Conservation (phyloP, 345 rosid species). For the Populus tremula region DNA sequence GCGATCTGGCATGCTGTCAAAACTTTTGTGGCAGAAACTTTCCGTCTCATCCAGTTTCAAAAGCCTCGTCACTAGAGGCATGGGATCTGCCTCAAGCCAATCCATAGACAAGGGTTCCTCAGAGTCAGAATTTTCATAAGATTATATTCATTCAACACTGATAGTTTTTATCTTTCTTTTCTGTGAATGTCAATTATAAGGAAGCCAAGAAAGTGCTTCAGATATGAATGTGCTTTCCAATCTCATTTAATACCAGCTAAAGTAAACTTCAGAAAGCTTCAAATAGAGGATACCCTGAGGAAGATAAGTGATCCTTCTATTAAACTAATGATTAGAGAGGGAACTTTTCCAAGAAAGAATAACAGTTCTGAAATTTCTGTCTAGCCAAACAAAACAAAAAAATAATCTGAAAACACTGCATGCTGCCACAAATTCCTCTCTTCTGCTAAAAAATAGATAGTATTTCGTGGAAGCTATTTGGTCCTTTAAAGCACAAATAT, state of each 20-base stretch:
- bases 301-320: not conserved
- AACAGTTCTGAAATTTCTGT: not conserved
- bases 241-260: not conserved
- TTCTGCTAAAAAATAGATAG: not conserved
- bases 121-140: not conserved
- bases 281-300: not conserved
- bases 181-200: not conserved
- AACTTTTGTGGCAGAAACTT: not conserved
- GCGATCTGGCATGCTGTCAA: not conserved
- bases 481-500: not conserved
- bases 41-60: not conserved
- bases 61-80: not conserved
- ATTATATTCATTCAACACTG: not conserved
- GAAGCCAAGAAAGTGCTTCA: not conserved
- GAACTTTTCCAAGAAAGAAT: no score
- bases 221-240: not conserved
- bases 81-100: not conserved
- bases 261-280: not conserved
- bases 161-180: not conserved
- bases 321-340: not conserved
- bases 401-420: no score
- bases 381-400: not conserved
- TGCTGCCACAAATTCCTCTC: not conserved
- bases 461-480: not conserved
- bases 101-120: not conserved